These are phyloP conservation scores for Cyphellophora attinorum DNA, from an alignment of 2,329 filamentous ascomycete genomes.

Conservation along the genomic window DNA sequence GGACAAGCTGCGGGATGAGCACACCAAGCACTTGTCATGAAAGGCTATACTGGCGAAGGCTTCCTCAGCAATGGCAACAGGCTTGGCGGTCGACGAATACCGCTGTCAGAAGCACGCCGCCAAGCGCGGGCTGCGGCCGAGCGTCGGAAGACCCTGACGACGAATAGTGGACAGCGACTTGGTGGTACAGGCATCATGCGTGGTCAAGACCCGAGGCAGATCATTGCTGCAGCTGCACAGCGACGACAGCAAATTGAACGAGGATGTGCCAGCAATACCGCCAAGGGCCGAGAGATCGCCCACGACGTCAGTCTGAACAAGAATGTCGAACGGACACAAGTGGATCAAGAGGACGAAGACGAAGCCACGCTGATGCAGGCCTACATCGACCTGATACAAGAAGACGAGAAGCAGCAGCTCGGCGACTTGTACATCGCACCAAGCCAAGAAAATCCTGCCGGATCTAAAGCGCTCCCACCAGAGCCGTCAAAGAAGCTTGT, in stretches of 20 bases:
- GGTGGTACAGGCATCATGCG: conserved; percentile 52
- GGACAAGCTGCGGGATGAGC: conserved; percentile 82
- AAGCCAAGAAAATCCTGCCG: conserved; percentile 43
- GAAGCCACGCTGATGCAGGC: conserved; percentile 78
- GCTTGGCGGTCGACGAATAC: conserved; percentile 59
- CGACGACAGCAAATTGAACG: conserved; percentile 56
- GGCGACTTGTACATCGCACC: conserved; percentile 46
- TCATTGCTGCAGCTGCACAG: conserved; percentile 63
- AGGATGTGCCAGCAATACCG: conserved; percentile 66
- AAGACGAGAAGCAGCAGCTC: conserved; percentile 58
- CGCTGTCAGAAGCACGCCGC: conserved; percentile 63
- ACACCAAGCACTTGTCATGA: conserved; percentile 59
- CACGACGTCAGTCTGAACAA: conserved; percentile 54
- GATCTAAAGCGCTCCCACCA: conserved; percentile 14
- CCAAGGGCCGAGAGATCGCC: conserved; percentile 56
- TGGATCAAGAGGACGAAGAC: conserved; percentile 82
- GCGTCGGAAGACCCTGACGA: conserved; percentile 48
- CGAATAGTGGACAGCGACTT: conserved; percentile 59
- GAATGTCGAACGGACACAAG: conserved; percentile 71
- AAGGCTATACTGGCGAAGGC: conserved; percentile 84
- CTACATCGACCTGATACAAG: conserved; percentile 74
- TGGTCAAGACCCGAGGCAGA: conserved; percentile 59
- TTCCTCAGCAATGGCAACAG: conserved; percentile 68
- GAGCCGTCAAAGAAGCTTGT: not conserved
- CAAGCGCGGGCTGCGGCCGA: conserved; percentile 67